phyloP scores from a whole-genome alignment of 768 basidiomycete species.

The Sutorius australiensis region DNA sequence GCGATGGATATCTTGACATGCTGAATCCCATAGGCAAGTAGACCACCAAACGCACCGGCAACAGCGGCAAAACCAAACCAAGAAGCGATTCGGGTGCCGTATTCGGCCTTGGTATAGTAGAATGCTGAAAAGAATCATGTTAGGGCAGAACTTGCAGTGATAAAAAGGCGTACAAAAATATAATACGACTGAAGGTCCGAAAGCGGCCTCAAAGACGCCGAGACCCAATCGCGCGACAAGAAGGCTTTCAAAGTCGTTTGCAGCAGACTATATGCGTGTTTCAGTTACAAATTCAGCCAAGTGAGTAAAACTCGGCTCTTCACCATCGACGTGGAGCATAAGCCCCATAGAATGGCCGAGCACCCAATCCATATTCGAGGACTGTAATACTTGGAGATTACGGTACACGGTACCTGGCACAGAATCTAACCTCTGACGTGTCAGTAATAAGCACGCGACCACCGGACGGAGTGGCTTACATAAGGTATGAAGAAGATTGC shows the following conservation, averaged over 20 bases:
- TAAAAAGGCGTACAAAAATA: conserved; percentile 25
- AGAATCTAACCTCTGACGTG: conserved; percentile 46
- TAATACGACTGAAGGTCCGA: conserved; percentile 31
- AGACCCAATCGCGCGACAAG: conserved; percentile 30
- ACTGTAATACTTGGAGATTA: conserved; percentile 62
- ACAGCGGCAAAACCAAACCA: conserved; percentile 58
- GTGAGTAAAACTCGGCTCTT: not conserved
- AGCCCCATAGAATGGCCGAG: conserved; percentile 69
- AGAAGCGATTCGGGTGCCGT: conserved; percentile 45
- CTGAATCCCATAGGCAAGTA: conserved; percentile 51
- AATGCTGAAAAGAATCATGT: conserved; percentile 28
- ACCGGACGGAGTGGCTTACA: conserved; percentile 35
- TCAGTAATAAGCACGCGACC: not conserved
- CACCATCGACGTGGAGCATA: conserved; percentile 71
- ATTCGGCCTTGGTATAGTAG: conserved; percentile 47
- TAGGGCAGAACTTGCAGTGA: conserved; percentile 13
- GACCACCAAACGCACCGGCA: conserved; percentile 54
- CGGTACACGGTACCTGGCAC: conserved; percentile 64
- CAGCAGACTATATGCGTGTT: conserved; percentile 18
- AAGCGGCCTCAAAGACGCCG: conserved; percentile 35
- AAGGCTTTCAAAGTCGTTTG: conserved; percentile 26
- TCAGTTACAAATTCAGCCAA: not conserved
- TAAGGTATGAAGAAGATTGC: conserved; percentile 80
- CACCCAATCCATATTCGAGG: conserved; percentile 71
- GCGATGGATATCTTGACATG: conserved; percentile 36